These are phyloP conservation scores for Populus nigra DNA, from an alignment of 345 rosid species.

Conservation along the genomic window DNA sequence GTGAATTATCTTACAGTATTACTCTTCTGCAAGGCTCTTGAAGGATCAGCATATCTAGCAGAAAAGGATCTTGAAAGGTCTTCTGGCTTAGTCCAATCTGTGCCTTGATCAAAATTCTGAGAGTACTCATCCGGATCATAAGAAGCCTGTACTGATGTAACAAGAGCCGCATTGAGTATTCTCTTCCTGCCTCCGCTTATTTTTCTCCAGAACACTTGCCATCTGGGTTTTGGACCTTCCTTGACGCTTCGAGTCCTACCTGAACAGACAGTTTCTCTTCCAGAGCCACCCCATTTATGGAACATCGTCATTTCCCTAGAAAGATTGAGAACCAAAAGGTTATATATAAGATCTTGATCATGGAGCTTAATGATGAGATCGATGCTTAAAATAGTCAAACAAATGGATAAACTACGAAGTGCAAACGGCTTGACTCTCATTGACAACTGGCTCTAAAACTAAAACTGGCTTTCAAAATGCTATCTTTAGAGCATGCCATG, in stretches of 20 bases:
- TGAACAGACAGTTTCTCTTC: constrained; percentile 10
- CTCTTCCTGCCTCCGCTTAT: constrained; percentile 35
- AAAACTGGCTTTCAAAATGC: neutral
- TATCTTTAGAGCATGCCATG: too few species aligned
- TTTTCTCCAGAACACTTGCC: constrained; percentile 43
- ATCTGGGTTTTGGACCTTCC: neutral
- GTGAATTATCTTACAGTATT: neutral
- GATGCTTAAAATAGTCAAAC: neutral
- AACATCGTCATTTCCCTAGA: constrained; percentile 11
- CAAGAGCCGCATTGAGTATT: constrained; percentile 11
- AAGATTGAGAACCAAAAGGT: neutral
- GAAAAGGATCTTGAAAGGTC: constrained; percentile 53
- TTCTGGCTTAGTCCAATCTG: constrained; percentile 45
- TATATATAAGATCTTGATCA: neutral
- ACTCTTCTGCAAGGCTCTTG: constrained; percentile 3
- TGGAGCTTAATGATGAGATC: neutral
- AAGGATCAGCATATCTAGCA: constrained; percentile 52
- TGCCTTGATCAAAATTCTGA: constrained; percentile 61
- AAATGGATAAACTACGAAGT: neutral
- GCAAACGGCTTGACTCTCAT: neutral
- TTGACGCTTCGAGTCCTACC: constrained; percentile 8
- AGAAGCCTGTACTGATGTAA: constrained; percentile 9
- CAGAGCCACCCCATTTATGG: constrained; percentile 20
- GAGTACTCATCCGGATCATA: constrained; percentile 46
- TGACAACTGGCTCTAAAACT: neutral